Base-by-base conservation (phyloP, 2,329 filamentous ascomycete genomes). In the Biscogniauxia mediterranea region DNA sequence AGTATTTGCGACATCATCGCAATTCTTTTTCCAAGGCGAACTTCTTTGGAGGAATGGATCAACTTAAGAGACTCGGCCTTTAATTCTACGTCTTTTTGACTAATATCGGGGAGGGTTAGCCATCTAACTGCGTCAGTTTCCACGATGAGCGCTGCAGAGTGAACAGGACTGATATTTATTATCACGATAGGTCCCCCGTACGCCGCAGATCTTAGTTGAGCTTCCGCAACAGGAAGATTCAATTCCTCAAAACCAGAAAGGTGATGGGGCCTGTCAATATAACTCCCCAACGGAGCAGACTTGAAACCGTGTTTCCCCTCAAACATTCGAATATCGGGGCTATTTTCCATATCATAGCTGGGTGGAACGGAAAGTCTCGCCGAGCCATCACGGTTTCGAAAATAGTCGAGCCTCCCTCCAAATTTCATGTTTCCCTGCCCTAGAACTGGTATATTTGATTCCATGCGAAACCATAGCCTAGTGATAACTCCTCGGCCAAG, bases 1-100 rank as follows among this genome's bases (percentile, higher is more conserved):
- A 77, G 63, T 2, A 63, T 57, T 26, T 60, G 38, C 11, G 49
- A 60, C 49, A 15, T 25, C 17, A 51, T 17, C n/a, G 23, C 15
- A 5, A 46, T 46, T 46, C 11, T 46, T 13, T 32, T 6, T 32
- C 28, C 11, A 32, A 32, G 28, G 28, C 28, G 7, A 46, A 7
- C 15, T 46, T 46, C 15, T n/a, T 4, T 46, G 38, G 38, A 46
- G 17, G 15, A 17, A 17, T 46, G 38, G 17, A 46, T 46, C 38
- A n/a, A 46, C 17, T 46, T 46, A 46, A 46, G 38, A 11, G 11
- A 2, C 11, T n/a, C 38, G 6, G 38, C 38, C 38, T 46, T 46
- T 11, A 17, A 3, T n/a, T 2, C 13, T 46, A 46, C 17, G 17
- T 46, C 38, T 1, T 17, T 46, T 15, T 46, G 38, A 6, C 17